Conservation (phyloP, 441 rosid species). For the Pelargonium citronellum region DNA sequence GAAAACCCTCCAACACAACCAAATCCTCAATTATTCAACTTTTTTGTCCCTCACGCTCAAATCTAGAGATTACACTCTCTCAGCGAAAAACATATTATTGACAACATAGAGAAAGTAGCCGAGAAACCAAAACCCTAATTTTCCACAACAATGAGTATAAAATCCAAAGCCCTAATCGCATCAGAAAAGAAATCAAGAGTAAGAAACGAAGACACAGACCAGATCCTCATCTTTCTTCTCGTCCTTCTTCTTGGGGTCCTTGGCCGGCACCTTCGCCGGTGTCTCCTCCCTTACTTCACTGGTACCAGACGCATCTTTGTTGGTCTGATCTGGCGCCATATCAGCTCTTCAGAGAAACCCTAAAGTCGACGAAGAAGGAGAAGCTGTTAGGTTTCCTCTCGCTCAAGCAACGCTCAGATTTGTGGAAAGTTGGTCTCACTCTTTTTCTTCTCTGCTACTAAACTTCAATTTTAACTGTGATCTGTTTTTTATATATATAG, state of each 20-base stretch:
- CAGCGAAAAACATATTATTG: too few relatives aligned
- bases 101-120: too few relatives aligned
- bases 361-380: not conserved
- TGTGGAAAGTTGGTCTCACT: not conserved
- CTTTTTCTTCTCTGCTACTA: not conserved
- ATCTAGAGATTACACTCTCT: too few relatives aligned
- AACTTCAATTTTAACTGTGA: too few relatives aligned
- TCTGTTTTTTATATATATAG: too few relatives aligned
- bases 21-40: too few relatives aligned
- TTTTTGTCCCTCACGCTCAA: too few relatives aligned
- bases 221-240: conserved; percentile 86
- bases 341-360: not conserved
- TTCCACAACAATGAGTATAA: not conserved
- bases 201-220: conserved; percentile 30
- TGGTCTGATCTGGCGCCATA: conserved; percentile 54
- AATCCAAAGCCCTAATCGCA: conserved; percentile 1
- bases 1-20: too few relatives aligned
- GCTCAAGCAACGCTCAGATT: conserved; percentile 3
- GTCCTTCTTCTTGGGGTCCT: conserved; percentile 83
- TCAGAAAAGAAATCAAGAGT: not conserved
- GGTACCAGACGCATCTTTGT: conserved; percentile 24
- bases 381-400: not conserved
- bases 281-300: conserved; percentile 54
- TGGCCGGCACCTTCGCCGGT: conserved; percentile 52
- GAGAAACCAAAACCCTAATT: not conserved